Conservation (phyloP, 805 yeast genomes). For the Kuraishia molischiana region DNA sequence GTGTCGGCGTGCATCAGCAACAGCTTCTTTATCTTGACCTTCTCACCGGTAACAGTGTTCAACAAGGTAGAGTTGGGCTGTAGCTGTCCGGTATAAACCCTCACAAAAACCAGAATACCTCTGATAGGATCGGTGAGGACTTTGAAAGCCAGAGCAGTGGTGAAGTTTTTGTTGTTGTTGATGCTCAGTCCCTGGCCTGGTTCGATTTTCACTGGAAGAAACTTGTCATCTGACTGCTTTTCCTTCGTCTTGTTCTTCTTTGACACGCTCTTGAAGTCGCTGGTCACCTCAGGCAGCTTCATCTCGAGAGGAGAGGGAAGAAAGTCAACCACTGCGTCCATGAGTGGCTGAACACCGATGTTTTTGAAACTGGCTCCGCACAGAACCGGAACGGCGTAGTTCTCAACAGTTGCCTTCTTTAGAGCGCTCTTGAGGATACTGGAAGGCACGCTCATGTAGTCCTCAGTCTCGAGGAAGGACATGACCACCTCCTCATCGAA, state of each 20-base stretch:
- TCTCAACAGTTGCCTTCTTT: slow-evolving; percentile 48
- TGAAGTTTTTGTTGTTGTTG: slow-evolving; percentile 46
- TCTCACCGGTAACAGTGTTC: slow-evolving; percentile 63
- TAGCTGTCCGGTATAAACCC: slow-evolving; percentile 81
- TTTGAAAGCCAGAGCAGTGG: slow-evolving; percentile 84
- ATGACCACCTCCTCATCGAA: slow-evolving; percentile 71
- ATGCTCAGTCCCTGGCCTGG: slow-evolving; percentile 37
- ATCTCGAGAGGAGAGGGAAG: slow-evolving; percentile 77
- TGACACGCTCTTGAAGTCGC: slow-evolving; percentile 9
- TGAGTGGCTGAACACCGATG: slow-evolving; percentile 89
- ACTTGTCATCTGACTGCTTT: slow-evolving; percentile 6
- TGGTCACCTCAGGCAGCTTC: slow-evolving; percentile 40
- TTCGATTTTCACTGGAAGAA: slow-evolving; percentile 26
- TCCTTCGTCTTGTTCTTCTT: slow-evolving; percentile 10
- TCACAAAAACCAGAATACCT: slow-evolving; percentile 75
- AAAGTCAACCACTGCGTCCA: slow-evolving; percentile 73
- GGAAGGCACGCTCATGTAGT: slow-evolving; percentile 57
- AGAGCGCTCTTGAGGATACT: slow-evolving; percentile 48
- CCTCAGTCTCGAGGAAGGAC: slow-evolving; percentile 65
- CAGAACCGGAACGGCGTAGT: slow-evolving; percentile 62
- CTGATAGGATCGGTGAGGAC: slow-evolving; percentile 78
- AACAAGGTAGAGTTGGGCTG: slow-evolving; percentile 50
- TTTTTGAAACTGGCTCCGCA: slow-evolving; percentile 92
- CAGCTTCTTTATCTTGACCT: slow-evolving; percentile 56
- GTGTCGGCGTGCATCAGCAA: slow-evolving; percentile 82